Base-by-base conservation (phyloP, 1,284 basidiomycete genomes). In the Trichosporon coremiiforme region DNA sequence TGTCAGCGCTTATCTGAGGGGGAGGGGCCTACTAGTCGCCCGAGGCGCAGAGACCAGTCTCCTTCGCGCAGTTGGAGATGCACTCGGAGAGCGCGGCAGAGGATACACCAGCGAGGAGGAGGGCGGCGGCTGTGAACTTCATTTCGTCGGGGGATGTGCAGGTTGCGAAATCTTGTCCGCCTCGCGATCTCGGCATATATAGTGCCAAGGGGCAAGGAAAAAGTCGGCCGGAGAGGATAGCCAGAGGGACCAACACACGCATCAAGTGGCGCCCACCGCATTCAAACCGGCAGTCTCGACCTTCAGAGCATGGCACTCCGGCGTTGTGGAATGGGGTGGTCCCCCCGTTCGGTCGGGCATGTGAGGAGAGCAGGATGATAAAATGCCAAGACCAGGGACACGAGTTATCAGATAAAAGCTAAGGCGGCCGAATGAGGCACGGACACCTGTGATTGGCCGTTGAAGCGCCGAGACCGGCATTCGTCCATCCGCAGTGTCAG, bases 71-170 rank as follows among this genome's bases (percentile, higher is more conserved):
- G 50, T 36, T 25, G 20, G 65, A 35, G 65, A 66, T 66, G 35
- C 65, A 66, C 31, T 53, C 22, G 25, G 65, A 66, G 20, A 66
- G 65, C 10, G 35, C 65, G 53, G 65, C 65, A 5, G 68, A 72
- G 53, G 76, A 67, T 12, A 69, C 69, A 20, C 70, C 66, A 41
- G 75, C 65, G 36, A 74, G 31, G 60, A 74, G 35, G 66, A 77
- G 53, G 47, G 68, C 67, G 62, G 72, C 68, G 53, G 64, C 41
- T 31, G 47, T 55, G 60, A 66, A 66, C 66, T 73, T 69, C 74
- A 73, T 75, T 33, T 33, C 8, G 45, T 20, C 63, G 66, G 50
- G 13, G n/a, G n/a, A n/a, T n/a, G n/a, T n/a, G n/a, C n/a, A n/a
- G n/a, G n/a, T n/a, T n/a, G n/a, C n/a, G n/a, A n/a, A n/a, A n/a